These are phyloP conservation scores for Debaryomyces psychrophilus DNA, from an alignment of 1,139 yeast species.

Conservation along the genomic window DNA sequence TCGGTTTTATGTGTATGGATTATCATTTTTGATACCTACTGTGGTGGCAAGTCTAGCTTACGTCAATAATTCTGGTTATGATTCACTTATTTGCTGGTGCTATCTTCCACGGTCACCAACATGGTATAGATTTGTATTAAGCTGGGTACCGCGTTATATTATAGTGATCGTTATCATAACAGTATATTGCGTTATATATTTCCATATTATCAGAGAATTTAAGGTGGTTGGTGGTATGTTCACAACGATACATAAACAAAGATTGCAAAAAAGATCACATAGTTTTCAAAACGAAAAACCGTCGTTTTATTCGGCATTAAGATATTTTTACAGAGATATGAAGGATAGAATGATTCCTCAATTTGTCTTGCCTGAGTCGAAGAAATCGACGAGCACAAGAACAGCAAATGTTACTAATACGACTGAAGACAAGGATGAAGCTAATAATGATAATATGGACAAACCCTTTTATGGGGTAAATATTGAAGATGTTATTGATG, in stretches of 20 bases:
- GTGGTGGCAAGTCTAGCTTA: slow-evolving; percentile 77
- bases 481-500: slow-evolving; percentile 16
- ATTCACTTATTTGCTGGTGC: slow-evolving; percentile 75
- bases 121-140: slow-evolving; percentile 74
- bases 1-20: slow-evolving; percentile 60
- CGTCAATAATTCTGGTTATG: slow-evolving; percentile 56
- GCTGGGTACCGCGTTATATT: slow-evolving; percentile 83
- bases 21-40: slow-evolving; percentile 64
- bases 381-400: slow-evolving; percentile 7
- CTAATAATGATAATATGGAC: slow-evolving; percentile 4
- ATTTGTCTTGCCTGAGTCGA: slow-evolving; percentile 32
- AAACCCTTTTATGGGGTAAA: slow-evolving; percentile 6
- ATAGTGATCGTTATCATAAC: slow-evolving; percentile 64
- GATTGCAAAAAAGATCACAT: slow-evolving; percentile 9
- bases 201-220: slow-evolving; percentile 69
- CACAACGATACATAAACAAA: slow-evolving; percentile 31
- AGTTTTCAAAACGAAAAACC: slow-evolving; percentile 28
- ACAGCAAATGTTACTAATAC: not conserved
- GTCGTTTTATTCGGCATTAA: slow-evolving; percentile 40
- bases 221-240: slow-evolving; percentile 53
- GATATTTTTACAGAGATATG: slow-evolving; percentile 30
- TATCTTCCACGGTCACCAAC: slow-evolving; percentile 72
- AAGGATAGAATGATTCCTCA: slow-evolving; percentile 33
- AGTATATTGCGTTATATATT: slow-evolving; percentile 72
- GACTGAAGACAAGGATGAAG: slow-evolving; percentile 9